Evolutionary conservation across 2,329 filamentous ascomycete species (phyloP), one percentile per base, ranked within the genome.

Genomic region (Zymoseptoria crescenta): DNA sequence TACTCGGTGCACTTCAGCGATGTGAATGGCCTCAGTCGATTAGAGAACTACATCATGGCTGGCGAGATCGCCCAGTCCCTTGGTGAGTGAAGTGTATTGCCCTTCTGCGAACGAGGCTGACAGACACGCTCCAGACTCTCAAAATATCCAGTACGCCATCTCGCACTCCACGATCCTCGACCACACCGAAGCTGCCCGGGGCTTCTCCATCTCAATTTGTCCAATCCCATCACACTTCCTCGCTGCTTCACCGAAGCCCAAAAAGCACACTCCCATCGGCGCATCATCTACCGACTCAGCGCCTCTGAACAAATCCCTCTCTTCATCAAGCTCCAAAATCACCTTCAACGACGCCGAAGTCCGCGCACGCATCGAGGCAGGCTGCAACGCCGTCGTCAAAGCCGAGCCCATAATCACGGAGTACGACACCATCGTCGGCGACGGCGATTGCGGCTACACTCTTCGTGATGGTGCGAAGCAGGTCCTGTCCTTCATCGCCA

Each of bases 1-100:
- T 69, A 71, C 52, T 72, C 70, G 0, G 68, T 73, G 4, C 72
- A 74, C 53, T 73, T 68, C 54, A 69, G 69, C 1, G 71, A 73
- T 58, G 62, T 73, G 56, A 74, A 74, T 52, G 72, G 72, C 0
- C 56, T 74, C 56, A 72, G 69, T 19, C 60, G 68, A 21, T 63
- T 74, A 55, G 72, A 74, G 58, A 73, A 73, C 57, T 73, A 73
- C 53, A 73, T 73, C 28, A 65, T 73, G 16, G 71, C 68, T 1
- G 65, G 68, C 19, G 72, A 73, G 58, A 69, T 73, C 55, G 69
- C 69, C 8, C 64, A 67, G 9, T 67, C 64, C 51, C 64, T 73
- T 24, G 67, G 70, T 72, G 50, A 62, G 68, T 55, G 7, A 28
- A 28, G 6, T 3, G 3, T 41, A 24, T 24, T 24, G 4, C 2